Percentiles rank a stretch among this genome's conserved stretches.
Evolutionary conservation across 768 basidiomycete species (phyloP).

Genomic region (Termitomyces sp.): DNA sequence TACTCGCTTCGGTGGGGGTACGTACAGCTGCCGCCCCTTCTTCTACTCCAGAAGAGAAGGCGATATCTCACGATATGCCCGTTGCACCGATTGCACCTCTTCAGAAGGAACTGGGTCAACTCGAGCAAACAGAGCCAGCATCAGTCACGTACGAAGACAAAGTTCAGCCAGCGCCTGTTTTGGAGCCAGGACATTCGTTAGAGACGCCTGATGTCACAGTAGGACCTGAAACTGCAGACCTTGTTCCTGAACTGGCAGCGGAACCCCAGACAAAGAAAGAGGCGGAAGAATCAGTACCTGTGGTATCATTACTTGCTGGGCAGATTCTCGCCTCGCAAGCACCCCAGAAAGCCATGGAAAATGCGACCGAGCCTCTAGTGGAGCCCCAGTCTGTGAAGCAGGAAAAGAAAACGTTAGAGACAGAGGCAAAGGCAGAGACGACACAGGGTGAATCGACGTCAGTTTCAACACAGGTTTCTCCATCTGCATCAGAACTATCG

Average conservation of each 20-base stretch:
- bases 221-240: background rate
- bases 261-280: background rate
- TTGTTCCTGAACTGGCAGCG: too few relatives aligned
- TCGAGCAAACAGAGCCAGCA: background rate
- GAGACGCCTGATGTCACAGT: background rate
- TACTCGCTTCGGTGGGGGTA: constrained; percentile 2
- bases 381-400: background rate
- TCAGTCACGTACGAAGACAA: background rate
- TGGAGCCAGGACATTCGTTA: background rate
- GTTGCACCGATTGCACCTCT: background rate
- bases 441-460: background rate
- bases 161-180: background rate
- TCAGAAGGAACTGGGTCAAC: background rate
- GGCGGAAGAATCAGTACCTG: background rate
- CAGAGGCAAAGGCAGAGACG: background rate
- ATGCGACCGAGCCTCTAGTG: background rate
- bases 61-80: background rate
- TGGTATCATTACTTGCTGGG: background rate
- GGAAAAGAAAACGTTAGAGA: background rate
- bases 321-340: background rate
- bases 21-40: background rate
- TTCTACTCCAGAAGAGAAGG: background rate
- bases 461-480: background rate
- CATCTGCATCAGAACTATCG: background rate
- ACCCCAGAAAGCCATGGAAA: background rate